Evolutionary conservation across 768 basidiomycete genomes (phyloP).

Genomic region (Russula virescens): DNA sequence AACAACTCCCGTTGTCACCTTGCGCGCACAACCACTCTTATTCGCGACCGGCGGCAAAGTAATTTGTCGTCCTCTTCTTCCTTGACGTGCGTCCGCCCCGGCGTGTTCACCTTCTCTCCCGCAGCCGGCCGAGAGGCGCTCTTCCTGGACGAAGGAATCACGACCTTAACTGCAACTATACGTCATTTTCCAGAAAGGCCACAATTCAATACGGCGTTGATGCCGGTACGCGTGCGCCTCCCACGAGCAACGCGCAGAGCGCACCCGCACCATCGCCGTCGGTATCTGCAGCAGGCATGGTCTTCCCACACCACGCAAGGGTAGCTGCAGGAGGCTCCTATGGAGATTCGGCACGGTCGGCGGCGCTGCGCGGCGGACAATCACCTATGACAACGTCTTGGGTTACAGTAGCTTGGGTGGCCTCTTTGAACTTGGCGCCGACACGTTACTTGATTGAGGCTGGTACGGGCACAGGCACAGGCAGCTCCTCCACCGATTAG

Average conservation of each 20-base stretch:
- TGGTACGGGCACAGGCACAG: constrained; percentile 3
- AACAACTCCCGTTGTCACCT: constrained; percentile 1
- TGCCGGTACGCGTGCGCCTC: constrained; percentile 21
- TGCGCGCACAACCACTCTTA: constrained; percentile 14
- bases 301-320: constrained; percentile 13
- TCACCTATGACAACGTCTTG: constrained; percentile 22
- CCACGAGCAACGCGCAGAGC: constrained; percentile 22
- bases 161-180: neutral
- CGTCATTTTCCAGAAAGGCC: constrained; percentile 6
- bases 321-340: constrained; percentile 5
- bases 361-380: neutral
- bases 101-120: constrained; percentile 34
- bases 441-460: constrained; percentile 19
- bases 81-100: constrained; percentile 22
- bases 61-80: constrained; percentile 8
- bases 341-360: constrained; percentile 14
- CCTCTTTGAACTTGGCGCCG: constrained; percentile 25
- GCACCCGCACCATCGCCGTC: constrained; percentile 8
- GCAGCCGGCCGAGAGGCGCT: neutral
- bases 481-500: constrained; percentile 15
- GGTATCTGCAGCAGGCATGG: neutral
- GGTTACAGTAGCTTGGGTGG: constrained; percentile 6
- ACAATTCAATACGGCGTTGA: constrained; percentile 15
- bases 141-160: constrained; percentile 7
- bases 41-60: neutral